Conservation (phyloP, 2,329 filamentous ascomycete genomes). For the Fusarium succisae region DNA sequence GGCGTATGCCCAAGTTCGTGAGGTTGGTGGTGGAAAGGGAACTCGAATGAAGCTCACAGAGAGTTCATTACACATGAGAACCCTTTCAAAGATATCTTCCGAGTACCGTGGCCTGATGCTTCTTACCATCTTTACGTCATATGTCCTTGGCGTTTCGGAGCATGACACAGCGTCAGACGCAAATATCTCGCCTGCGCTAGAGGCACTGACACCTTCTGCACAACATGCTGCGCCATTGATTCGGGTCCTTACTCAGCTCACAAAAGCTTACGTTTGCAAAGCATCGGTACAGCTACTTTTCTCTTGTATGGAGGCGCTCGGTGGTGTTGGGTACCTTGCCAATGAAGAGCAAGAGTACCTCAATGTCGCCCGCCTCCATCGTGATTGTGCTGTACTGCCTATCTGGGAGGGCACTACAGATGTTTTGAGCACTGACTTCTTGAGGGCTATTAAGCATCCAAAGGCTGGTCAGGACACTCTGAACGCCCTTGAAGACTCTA, state of each 20-base stretch:
- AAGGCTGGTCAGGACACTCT: slow-evolving; percentile 49
- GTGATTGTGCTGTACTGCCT: slow-evolving; percentile 70
- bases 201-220: slow-evolving; percentile 46
- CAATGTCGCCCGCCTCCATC: slow-evolving; percentile 72
- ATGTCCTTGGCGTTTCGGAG: slow-evolving; percentile 65
- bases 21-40: slow-evolving; percentile 57
- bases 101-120: slow-evolving; percentile 67
- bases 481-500: slow-evolving; percentile 55
- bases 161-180: slow-evolving; percentile 43
- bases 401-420: slow-evolving; percentile 82
- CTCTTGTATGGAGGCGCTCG: slow-evolving; percentile 70
- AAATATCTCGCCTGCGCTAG: slow-evolving; percentile 31
- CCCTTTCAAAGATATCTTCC: slow-evolving; percentile 63
- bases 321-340: slow-evolving; percentile 73
- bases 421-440: slow-evolving; percentile 66
- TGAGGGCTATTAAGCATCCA: slow-evolving; percentile 59
- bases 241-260: slow-evolving; percentile 66
- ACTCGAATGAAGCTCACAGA: slow-evolving; percentile 59
- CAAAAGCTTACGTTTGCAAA: slow-evolving; percentile 67
- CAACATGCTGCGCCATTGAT: slow-evolving; percentile 56
- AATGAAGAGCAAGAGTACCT: slow-evolving; percentile 70
- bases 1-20: slow-evolving; percentile 66
- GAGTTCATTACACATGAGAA: slow-evolving; percentile 66
- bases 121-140: slow-evolving; percentile 62
- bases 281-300: slow-evolving; percentile 60